Base-by-base conservation (phyloP, 2,329 filamentous ascomycete species). In the Colletotrichum limetticola region DNA sequence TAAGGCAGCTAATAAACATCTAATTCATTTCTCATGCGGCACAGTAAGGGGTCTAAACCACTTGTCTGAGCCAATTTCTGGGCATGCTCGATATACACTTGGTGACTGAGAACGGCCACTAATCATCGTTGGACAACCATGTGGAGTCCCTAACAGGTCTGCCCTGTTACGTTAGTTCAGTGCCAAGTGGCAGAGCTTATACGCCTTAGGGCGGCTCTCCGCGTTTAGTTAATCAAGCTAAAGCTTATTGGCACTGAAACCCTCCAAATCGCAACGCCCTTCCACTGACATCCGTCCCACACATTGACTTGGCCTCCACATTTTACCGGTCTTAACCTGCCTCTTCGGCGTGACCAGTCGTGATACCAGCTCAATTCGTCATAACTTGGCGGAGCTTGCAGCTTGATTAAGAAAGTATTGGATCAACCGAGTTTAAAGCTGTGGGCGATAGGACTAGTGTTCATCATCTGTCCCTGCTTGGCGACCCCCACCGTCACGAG, bases 191-290 rank as follows among this genome's bases (percentile, higher is more conserved):
- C 28, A n/a, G 42, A 68, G 64, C 68, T 71, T 55, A 37, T 5
- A 19, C 67, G n/a, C 37, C 58, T 64, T 16, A 37, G 59, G 66
- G 12, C 26, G 42, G 9, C 49, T 22, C 26, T 28, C 66, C 66
- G 59, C 19, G 26, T n/a, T 28, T 30, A 16, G 26, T 28, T 35
- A 6, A 64, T 22, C 16, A 28, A 49, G 16, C 28, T 26, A 61
- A 24, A 42, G 57, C 35, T 30, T 53, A 32, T 49, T 52, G 49
- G 57, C 26, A 28, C 49, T 16, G 9, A 5, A 26, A 4, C 14
- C 8, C 42, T 24, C n/a, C 24, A n/a, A 19, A n/a, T 28, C 57
- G 35, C 46, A n/a, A 37, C 68, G 68, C 68, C 68, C 68, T 71
- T 68, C 5, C 1, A 42, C 68, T 52, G 68, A 68, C 68, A 71